Base-by-base conservation (phyloP, 2,329 filamentous ascomycete genomes). In the Fusarium nisikadoi region DNA sequence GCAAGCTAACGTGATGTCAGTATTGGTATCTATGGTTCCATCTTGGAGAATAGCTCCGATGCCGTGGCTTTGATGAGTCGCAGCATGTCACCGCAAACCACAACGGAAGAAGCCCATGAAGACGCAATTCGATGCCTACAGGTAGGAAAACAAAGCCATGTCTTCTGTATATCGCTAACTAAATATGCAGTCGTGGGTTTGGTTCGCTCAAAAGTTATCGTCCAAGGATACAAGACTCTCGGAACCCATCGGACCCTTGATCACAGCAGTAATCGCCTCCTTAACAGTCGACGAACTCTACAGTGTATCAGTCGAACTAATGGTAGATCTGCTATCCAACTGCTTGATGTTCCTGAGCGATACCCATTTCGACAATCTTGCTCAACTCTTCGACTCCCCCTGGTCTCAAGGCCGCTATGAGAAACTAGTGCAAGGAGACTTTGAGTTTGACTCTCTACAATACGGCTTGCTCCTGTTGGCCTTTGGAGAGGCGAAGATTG, bases 401-500 rank as follows among this genome's bases (percentile, higher is more conserved):
- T 91, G 90, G 88, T 88, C 89, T 8, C 83, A 85, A 45, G 80
- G 85, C 36, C 85, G 86, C 52, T 89, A 92, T 68, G 81, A 85
- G 53, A 81, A 82, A 50, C 81, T 93, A 6, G 73, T 90, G 17
- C 82, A 85, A 17, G 90, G 89, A 12, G 89, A 92, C 62, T 89
- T 88, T 54, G 88, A 90, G 16, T 90, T 90, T 65, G 89, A 92
- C 46, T 86, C 86, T 10, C 79, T 90, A n/a, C 88, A 90, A 58
- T 92, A 92, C 73, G 90, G 90, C 2, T 85, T 90, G 54, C 83
- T 94, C 19, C 83, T 94, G 73, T 82, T 94, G 8, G 89, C 91
- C 0, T 93, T 92, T 76, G 92, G 89, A 8, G 90, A 93, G 75
- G 88, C 90, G 14, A 91, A 86, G 65, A 85, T 91, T 47, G 86